These are phyloP conservation scores for Hyphopichia pseudoburtonii DNA, from an alignment of 1,139 yeast genomes.

Conservation along the genomic window DNA sequence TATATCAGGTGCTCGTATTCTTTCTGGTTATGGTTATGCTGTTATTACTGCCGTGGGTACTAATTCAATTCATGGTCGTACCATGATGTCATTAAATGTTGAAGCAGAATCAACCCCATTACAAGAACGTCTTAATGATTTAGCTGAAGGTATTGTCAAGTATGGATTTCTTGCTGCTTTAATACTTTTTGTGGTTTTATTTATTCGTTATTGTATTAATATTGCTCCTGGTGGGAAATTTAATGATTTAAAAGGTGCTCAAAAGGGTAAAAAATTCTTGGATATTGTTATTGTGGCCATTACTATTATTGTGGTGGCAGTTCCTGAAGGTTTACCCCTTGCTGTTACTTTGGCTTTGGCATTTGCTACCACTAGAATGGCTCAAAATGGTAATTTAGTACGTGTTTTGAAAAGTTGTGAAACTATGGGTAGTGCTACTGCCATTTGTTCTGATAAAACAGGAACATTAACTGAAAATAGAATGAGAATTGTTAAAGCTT, in stretches of 20 bases:
- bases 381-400: constrained; percentile 93
- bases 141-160: constrained; percentile 93
- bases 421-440: constrained; percentile 98
- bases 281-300: constrained; percentile 87
- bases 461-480: constrained; percentile 92
- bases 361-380: constrained; percentile 97
- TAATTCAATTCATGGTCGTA: constrained; percentile 87
- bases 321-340: constrained; percentile 95
- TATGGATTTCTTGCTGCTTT: constrained; percentile 87
- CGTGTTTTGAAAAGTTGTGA: constrained; percentile 92
- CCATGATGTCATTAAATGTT: constrained; percentile 73
- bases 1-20: constrained; percentile 85
- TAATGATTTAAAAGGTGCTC: constrained; percentile 52
- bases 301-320: constrained; percentile 93
- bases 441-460: constrained; percentile 94
- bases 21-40: constrained; percentile 85
- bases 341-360: constrained; percentile 97
- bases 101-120: constrained; percentile 87
- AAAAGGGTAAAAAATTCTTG: constrained; percentile 81
- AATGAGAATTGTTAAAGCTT: constrained; percentile 85
- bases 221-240: constrained; percentile 54
- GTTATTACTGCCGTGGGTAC: constrained; percentile 88
- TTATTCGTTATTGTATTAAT: constrained; percentile 72
- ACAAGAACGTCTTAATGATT: constrained; percentile 73
- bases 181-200: constrained; percentile 71